phyloP scores from a whole-genome alignment of 352 stramenopile genomes.

The Pythium utonaiense region DNA sequence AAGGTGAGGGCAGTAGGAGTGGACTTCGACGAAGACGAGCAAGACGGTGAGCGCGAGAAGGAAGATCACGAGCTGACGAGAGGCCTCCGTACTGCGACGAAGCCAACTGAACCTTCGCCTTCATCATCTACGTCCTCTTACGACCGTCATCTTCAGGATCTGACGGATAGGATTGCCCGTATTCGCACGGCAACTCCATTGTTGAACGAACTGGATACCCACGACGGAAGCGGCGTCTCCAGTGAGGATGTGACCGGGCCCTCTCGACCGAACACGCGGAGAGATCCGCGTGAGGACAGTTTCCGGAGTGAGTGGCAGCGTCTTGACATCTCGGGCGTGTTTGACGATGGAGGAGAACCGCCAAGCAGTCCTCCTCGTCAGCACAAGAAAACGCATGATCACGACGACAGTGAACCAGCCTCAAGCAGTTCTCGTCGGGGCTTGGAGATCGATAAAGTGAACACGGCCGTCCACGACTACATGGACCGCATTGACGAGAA shows the following conservation, averaged over 20 bases:
- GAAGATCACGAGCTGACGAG: background rate
- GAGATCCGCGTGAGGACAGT: background rate
- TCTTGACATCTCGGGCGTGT: conserved; percentile 31
- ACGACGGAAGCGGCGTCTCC: background rate
- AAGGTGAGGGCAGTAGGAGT: conserved; percentile 43
- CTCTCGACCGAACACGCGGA: background rate
- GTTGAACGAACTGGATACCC: background rate
- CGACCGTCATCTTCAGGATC: conserved; percentile 19
- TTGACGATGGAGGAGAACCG: conserved; percentile 13
- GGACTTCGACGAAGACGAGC: conserved; percentile 28
- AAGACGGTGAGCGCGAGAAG: background rate
- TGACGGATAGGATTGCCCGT: conserved; percentile 12
- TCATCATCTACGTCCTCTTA: conserved; percentile 15
- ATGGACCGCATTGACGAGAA: conserved; percentile 83
- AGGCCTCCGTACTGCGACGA: background rate
- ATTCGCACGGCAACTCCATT: conserved; percentile 5
- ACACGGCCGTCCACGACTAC: conserved; percentile 69
- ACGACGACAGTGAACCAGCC: conserved; percentile 1
- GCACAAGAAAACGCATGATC: background rate
- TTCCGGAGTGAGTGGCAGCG: conserved; percentile 39
- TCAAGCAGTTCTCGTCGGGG: conserved; percentile 13
- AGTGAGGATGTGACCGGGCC: background rate
- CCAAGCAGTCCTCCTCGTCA: background rate
- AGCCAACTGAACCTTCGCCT: background rate
- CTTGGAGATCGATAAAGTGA: conserved; percentile 68